phyloP scores from a whole-genome alignment of 2,329 filamentous ascomycete genomes.

The Helicocarpus griseus region DNA sequence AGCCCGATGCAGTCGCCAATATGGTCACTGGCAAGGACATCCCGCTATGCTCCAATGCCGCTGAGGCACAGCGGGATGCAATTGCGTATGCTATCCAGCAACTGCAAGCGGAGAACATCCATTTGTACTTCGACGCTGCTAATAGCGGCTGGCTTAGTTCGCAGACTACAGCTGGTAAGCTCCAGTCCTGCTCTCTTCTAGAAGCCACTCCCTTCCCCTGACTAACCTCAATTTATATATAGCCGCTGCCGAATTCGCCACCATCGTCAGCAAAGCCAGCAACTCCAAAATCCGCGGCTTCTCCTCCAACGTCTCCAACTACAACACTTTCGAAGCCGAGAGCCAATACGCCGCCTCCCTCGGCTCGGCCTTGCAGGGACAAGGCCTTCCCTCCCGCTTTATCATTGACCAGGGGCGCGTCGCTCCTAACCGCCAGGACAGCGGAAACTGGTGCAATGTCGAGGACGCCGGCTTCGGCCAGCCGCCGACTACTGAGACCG shows the following conservation, averaged over 20 bases:
- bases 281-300: slow-evolving; percentile 41
- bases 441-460: slow-evolving; percentile 60
- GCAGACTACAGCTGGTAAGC: slow-evolving; percentile 15
- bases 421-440: slow-evolving; percentile 47
- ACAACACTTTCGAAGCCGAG: slow-evolving; percentile 47
- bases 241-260: slow-evolving; percentile 40
- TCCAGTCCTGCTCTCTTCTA: neutral
- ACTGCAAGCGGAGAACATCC: slow-evolving; percentile 47
- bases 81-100: slow-evolving; percentile 27
- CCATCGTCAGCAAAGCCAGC: slow-evolving; percentile 38
- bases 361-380: slow-evolving; percentile 37
- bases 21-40: slow-evolving; percentile 51
- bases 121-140: slow-evolving; percentile 55
- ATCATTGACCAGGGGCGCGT: slow-evolving; percentile 52
- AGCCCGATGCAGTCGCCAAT: slow-evolving; percentile 55
- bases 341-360: slow-evolving; percentile 43
- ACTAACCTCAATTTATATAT: slow-evolving; percentile 39
- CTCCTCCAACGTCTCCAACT: slow-evolving; percentile 50
- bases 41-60: slow-evolving; percentile 46
- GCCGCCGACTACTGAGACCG: slow-evolving; percentile 55
- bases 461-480: slow-evolving; percentile 53
- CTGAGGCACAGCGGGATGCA: slow-evolving; percentile 44
- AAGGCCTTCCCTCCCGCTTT: slow-evolving; percentile 46
- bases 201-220: neutral
- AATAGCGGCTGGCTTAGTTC: slow-evolving; percentile 58